phyloP scores from a whole-genome alignment of 805 yeast genomes.

The Teunomyces atbi region DNA sequence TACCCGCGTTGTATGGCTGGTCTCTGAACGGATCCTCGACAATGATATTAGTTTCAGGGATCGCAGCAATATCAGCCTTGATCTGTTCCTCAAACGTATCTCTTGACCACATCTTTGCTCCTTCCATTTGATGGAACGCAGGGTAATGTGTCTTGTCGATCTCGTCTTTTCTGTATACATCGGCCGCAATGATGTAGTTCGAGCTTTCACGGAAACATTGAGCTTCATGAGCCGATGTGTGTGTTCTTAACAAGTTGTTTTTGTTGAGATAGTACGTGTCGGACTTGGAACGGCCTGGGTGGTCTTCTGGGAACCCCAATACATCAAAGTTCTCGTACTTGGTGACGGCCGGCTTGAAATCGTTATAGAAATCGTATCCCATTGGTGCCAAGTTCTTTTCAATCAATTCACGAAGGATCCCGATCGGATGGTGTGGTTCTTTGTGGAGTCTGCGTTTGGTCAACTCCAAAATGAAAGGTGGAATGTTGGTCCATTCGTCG shows the following conservation, averaged over 20 bases:
- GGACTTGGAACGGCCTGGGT: conserved; percentile 88
- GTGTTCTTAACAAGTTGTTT: conserved; percentile 75
- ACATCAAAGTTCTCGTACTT: conserved; percentile 86
- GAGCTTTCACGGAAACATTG: conserved; percentile 78
- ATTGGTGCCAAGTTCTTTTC: conserved; percentile 63
- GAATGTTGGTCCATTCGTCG: conserved; percentile 85
- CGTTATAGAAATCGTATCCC: conserved; percentile 76
- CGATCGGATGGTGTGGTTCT: conserved; percentile 80
- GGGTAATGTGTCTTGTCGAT: conserved; percentile 96
- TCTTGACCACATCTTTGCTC: conserved; percentile 82
- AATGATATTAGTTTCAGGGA: conserved; percentile 66
- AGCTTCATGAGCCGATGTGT: conserved; percentile 94
- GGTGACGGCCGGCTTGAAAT: conserved; percentile 81
- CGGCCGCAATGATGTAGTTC: conserved; percentile 92
- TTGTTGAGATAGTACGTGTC: conserved; percentile 91
- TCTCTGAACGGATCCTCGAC: conserved; percentile 67
- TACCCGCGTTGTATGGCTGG: conserved; percentile 51
- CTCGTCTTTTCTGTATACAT: conserved; percentile 93
- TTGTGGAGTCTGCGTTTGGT: conserved; percentile 74
- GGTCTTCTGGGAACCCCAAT: conserved; percentile 86
- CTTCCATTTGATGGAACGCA: conserved; percentile 97
- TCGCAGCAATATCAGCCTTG: conserved; percentile 53
- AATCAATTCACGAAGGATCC: conserved; percentile 73
- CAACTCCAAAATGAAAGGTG: conserved; percentile 65
- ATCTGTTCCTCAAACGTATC: conserved; percentile 41